These are phyloP conservation scores for Flagelloscypha sp. DNA, from an alignment of 768 basidiomycete genomes.

Conservation along the genomic window DNA sequence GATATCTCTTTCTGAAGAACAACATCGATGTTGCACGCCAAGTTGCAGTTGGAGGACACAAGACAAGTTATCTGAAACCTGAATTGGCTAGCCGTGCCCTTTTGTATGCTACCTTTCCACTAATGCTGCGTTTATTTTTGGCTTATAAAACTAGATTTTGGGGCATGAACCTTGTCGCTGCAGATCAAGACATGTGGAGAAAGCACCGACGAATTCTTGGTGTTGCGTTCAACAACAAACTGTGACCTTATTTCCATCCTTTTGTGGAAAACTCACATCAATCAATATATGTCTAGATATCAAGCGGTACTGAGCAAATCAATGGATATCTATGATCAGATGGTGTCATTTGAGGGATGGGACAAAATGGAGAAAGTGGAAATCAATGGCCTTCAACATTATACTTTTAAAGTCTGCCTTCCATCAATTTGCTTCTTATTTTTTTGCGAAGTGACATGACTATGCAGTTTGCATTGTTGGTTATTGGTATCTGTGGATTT, in stretches of 20 bases:
- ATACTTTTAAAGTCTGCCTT: slow-evolving; percentile 28
- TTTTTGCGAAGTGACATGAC: background rate
- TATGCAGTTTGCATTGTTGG: slow-evolving; percentile 31
- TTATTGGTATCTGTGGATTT: slow-evolving; percentile 39
- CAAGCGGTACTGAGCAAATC: slow-evolving; percentile 34
- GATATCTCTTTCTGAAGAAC: too few relatives aligned
- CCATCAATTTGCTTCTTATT: background rate
- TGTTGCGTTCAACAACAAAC: slow-evolving; percentile 33
- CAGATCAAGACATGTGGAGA: slow-evolving; percentile 36
- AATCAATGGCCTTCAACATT: slow-evolving; percentile 22
- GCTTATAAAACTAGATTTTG: slow-evolving; percentile 25
- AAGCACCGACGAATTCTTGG: slow-evolving; percentile 37
- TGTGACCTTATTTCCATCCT: slow-evolving; percentile 19
- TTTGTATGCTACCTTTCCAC: slow-evolving; percentile 20
- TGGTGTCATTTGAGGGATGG: slow-evolving; percentile 31
- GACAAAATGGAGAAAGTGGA: slow-evolving; percentile 17
- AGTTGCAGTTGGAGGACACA: slow-evolving; percentile 31
- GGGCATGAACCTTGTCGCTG: slow-evolving; percentile 37
- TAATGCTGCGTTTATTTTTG: too few relatives aligned
- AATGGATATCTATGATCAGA: slow-evolving; percentile 26
- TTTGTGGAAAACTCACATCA: background rate
- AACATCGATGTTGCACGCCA: slow-evolving; percentile 42
- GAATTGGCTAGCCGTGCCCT: slow-evolving; percentile 20
- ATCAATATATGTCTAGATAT: slow-evolving; percentile 21
- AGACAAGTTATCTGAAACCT: slow-evolving; percentile 33